Percentiles rank a stretch among this genome's conserved stretches.
phyloP scores from a whole-genome alignment of 805 yeast genomes.

The Schizosaccharomyces octosporus region DNA sequence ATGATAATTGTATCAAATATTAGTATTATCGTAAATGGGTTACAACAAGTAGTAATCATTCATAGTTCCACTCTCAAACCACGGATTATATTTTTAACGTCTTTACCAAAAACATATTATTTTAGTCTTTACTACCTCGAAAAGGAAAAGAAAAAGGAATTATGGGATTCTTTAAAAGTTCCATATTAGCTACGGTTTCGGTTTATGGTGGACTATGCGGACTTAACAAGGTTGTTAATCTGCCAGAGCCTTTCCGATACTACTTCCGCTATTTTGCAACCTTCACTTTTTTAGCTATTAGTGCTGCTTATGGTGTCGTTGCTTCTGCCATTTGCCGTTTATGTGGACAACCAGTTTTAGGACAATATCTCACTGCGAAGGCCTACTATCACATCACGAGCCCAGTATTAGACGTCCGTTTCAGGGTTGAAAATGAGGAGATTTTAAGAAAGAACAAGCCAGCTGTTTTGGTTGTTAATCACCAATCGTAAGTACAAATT shows the following conservation, averaged over 20 bases:
- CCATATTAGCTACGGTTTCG: background rate
- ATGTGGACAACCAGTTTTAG: conserved; percentile 48
- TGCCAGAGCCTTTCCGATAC: background rate
- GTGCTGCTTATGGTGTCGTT: conserved; percentile 27
- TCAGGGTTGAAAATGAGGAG: conserved; percentile 41
- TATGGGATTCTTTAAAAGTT: background rate
- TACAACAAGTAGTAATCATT: too few species aligned
- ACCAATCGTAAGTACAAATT: conserved; percentile 25
- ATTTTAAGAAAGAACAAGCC: conserved; percentile 29
- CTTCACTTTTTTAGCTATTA: background rate
- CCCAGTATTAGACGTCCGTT: conserved; percentile 38
- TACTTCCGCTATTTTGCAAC: background rate
- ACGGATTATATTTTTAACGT: too few species aligned
- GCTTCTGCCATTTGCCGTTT: conserved; percentile 45
- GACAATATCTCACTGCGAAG: conserved; percentile 79
- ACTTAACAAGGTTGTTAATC: background rate
- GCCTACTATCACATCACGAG: conserved; percentile 45
- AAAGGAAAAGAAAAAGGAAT: background rate
- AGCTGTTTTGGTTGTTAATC: conserved; percentile 63
- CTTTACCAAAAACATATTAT: too few species aligned
- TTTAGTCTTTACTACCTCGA: background rate
- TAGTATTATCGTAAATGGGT: too few species aligned
- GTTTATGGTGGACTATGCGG: background rate
- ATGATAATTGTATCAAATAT: too few species aligned
- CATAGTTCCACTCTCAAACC: too few species aligned